Percentiles rank a stretch among this genome's conserved stretches.
These are phyloP conservation scores for Exophiala lecanii-corni DNA, from an alignment of 2,329 filamentous ascomycete species.

Conservation along the genomic window DNA sequence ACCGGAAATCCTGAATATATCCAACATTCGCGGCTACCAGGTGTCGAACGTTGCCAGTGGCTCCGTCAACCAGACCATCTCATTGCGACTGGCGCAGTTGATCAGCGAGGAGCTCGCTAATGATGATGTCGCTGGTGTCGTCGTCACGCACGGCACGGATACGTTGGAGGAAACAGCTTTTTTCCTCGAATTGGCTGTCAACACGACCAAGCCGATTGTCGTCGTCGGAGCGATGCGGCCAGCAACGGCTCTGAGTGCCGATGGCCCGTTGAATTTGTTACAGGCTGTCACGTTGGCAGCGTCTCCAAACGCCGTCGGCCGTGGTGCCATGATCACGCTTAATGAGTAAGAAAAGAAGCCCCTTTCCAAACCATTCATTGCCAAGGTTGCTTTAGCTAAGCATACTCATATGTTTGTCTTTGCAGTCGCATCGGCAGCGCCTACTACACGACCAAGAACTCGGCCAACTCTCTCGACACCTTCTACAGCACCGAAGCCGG, in stretches of 20 bases:
- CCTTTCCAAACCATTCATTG: not conserved
- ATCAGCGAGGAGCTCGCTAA: slow-evolving; percentile 23
- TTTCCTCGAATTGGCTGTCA: slow-evolving; percentile 56
- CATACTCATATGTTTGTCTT: not conserved
- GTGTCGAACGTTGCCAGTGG: slow-evolving; percentile 29
- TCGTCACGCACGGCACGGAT: slow-evolving; percentile 63
- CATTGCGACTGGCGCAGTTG: slow-evolving; percentile 15
- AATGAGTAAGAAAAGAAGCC: slow-evolving; percentile 44
- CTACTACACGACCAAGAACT: slow-evolving; percentile 58
- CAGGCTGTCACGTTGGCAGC: slow-evolving; percentile 56
- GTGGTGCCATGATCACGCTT: slow-evolving; percentile 57
- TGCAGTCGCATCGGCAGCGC: slow-evolving; percentile 49
- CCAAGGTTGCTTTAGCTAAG: too few species aligned
- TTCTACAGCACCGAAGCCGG: slow-evolving; percentile 57
- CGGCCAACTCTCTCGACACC: slow-evolving; percentile 60
- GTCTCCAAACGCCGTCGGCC: slow-evolving; percentile 40
- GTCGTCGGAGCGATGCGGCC: slow-evolving; percentile 61
- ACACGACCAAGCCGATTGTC: slow-evolving; percentile 56
- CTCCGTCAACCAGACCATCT: slow-evolving; percentile 26
- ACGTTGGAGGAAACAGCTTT: slow-evolving; percentile 61
- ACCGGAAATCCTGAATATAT: slow-evolving; percentile 28
- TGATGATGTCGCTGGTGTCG: slow-evolving; percentile 42
- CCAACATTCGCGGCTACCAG: slow-evolving; percentile 30
- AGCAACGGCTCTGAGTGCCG: slow-evolving; percentile 57
- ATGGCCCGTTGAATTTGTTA: slow-evolving; percentile 60